phyloP scores from a whole-genome alignment of 2,329 filamentous ascomycete genomes.

The Talaromyces sp. region DNA sequence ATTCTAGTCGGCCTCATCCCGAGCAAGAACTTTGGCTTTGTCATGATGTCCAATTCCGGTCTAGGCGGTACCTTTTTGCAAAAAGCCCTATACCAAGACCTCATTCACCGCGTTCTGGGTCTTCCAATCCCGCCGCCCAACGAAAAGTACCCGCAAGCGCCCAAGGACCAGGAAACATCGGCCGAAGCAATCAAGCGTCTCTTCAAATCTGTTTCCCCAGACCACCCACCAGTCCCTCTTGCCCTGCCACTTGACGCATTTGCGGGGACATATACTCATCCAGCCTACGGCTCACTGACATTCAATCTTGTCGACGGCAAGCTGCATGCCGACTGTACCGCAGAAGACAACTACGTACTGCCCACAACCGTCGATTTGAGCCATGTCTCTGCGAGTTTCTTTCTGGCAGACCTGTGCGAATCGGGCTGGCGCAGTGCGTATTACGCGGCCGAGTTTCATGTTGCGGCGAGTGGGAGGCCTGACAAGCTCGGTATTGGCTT shows the following conservation, averaged over 20 bases:
- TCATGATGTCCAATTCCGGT: conserved; percentile 18
- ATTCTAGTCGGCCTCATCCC: conserved; percentile 20
- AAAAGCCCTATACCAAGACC: not conserved
- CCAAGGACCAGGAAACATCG: not conserved
- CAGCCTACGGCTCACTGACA: not conserved
- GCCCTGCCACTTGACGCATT: not conserved
- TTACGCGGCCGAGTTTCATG: not conserved
- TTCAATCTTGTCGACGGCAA: not conserved
- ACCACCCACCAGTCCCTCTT: not conserved
- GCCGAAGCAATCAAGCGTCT: not conserved
- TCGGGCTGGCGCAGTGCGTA: not conserved
- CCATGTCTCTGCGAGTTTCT: not conserved
- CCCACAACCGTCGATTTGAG: not conserved
- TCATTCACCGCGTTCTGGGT: not conserved
- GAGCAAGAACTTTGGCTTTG: conserved; percentile 17
- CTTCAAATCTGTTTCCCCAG: not conserved
- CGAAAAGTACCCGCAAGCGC: not conserved
- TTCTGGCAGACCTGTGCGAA: not conserved
- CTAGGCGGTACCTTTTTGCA: not conserved
- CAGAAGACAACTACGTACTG: not conserved
- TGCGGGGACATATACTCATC: not conserved
- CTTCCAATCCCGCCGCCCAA: not conserved
- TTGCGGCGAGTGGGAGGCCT: not conserved
- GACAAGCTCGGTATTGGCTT: not conserved
- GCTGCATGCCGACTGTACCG: not conserved